A percentile compares a stretch with the other conserved stretches of the same genome.
Evolutionary conservation across 768 basidiomycete species (phyloP).

Genomic region (Naganishia kalamii): DNA sequence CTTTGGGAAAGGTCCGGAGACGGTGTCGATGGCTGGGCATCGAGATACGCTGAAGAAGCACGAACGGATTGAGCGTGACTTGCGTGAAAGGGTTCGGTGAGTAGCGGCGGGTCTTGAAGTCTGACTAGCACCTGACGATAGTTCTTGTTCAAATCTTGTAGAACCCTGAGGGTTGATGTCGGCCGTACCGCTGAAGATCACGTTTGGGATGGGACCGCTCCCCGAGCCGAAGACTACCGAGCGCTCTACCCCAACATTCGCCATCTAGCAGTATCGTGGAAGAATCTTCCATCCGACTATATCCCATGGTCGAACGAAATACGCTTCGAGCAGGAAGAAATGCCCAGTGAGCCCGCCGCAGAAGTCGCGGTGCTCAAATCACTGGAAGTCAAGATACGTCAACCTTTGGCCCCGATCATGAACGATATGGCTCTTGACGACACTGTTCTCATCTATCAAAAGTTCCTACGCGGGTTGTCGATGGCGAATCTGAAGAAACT

Average conservation of each 20-base stretch:
- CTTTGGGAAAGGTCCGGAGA: neutral
- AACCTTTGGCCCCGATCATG: no score
- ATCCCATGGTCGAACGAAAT: no score
- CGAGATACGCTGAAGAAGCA: neutral
- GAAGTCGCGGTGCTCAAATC: no score
- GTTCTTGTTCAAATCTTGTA: neutral
- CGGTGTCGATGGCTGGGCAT: neutral
- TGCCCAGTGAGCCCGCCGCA: no score
- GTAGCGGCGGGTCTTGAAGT: neutral
- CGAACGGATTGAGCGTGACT: neutral
- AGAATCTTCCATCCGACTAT: no score
- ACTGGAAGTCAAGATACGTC: no score
- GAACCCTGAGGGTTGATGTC: neutral
- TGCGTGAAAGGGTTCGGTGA: neutral
- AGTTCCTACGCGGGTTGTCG: no score
- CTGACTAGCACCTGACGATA: neutral
- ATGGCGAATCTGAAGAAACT: no score
- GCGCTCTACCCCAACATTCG: neutral
- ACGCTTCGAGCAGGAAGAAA: no score
- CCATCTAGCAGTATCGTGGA: neutral
- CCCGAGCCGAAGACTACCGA: neutral
- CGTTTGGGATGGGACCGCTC: neutral
- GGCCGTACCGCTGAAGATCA: neutral
- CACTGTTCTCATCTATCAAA: no score
- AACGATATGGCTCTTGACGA: no score